Evolutionary conservation across 768 basidiomycete genomes (phyloP), one percentile per base, ranked within the genome.

Genomic region (Mycena indigotica): DNA sequence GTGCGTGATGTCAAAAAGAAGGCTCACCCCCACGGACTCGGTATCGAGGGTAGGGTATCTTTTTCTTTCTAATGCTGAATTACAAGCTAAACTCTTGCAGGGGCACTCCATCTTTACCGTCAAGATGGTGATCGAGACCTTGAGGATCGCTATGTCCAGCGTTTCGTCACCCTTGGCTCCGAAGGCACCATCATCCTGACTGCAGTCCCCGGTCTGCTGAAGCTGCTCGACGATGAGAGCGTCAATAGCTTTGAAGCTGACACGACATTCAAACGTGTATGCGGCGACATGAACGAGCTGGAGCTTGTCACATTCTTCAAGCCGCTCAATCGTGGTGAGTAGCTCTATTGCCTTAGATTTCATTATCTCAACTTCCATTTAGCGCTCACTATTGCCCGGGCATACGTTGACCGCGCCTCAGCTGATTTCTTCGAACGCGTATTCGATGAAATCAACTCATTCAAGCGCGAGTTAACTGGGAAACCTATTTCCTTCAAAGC

Each of bases 111-210:
- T 6, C 26, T 55, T 49, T 68, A 40, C 26, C 50, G 57, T 5
- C 23, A 75, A 60, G 70, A 73, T 35, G 66, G 52, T 52, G 66
- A 68, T 23, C 69, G 67, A 64, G 67, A 72, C n/a, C 62, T 69
- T 1, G 39, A 57, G 50, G 61, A 55, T 58, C 38, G 26, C 62
- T 72, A 64, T 30, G 60, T 61, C 53, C 69, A 65, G 50, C 58
- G 28, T 8, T 50, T 52, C 25, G 40, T 44, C 4, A 53, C 26
- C 4, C 62, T 45, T 2, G 16, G 25, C 6, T 49, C 50, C 39
- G 63, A 61, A 5, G 60, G 16, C 4, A 53, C 13, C 65, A 35
- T 69, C 28, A 58, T 73, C 55, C 65, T 73, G 63, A 67, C 65
- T 10, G 62, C 45, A 26, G 15, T 52, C 25, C 40, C 58, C 1